These are phyloP conservation scores for Spatholobus suberectus DNA, from an alignment of 306 rosid species.

Conservation along the genomic window DNA sequence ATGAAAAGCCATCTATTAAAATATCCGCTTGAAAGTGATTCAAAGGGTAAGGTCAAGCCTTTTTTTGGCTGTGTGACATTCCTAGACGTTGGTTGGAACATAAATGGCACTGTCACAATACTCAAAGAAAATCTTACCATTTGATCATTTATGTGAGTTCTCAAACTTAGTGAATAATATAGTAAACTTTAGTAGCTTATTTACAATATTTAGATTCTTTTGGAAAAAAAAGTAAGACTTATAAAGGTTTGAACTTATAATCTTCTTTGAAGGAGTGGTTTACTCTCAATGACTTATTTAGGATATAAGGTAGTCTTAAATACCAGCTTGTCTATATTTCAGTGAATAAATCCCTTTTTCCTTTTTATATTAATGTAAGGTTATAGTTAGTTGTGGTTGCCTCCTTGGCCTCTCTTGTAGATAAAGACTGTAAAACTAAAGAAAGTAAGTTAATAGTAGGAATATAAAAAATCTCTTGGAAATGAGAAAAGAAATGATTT, in stretches of 20 bases:
- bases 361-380: too few species aligned
- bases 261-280: not conserved
- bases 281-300: not conserved
- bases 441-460: too few species aligned
- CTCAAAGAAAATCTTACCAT: constrained; percentile 86
- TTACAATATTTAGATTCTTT: not conserved
- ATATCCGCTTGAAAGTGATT: constrained; percentile 81
- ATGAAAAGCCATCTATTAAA: constrained; percentile 83
- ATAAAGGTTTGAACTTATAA: not conserved
- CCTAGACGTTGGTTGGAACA: constrained; percentile 83
- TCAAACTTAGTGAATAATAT: not conserved
- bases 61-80: constrained; percentile 67
- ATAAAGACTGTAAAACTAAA: too few species aligned
- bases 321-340: too few species aligned
- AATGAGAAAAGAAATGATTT: too few species aligned
- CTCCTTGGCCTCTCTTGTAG: too few species aligned
- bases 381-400: too few species aligned
- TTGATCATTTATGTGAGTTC: constrained; percentile 37
- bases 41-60: constrained; percentile 63
- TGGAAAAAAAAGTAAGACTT: not conserved
- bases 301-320: too few species aligned
- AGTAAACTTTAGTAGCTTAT: not conserved
- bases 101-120: constrained; percentile 54
- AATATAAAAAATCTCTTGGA: too few species aligned
- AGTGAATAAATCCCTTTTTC: too few species aligned